Evolutionary conservation across 805 yeast species (phyloP), one percentile per base, ranked within the genome.

Genomic region (Yueomyces sp.): DNA sequence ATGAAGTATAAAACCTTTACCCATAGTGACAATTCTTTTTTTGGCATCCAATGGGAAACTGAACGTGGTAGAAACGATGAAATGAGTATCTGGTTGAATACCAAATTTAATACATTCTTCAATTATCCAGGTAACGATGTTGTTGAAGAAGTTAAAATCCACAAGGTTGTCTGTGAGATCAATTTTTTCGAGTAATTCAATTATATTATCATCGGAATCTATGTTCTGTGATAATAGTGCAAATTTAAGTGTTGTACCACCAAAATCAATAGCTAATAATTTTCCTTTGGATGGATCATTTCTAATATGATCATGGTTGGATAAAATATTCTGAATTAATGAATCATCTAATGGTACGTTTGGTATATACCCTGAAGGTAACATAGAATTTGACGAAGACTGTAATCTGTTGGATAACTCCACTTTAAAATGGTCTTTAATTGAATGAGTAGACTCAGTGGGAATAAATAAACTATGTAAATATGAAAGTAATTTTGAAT

Each of bases 1-100:
- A 3, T 67, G 50, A 43, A 79, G 53, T 8, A 54, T 52, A 63
- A 71, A 80, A 1, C 85, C 85, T 59, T 81, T 81, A n/a, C 80
- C 76, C 60, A 77, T 75, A 37, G 68, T 66, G 19, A 65, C 59
- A 37, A 81, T 68, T 38, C 61, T 47, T 39, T 50, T 49, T 12
- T 46, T 40, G 3, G 45, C 28, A 42, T 44, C 62, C 53, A 69
- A 56, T 51, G 51, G 62, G 47, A 57, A 58, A 40, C 60, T 55
- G 42, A 56, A 57, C 3, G 63, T 63, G 4, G 61, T 56, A n/a
- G 61, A 64, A 26, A 64, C 60, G 41, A 56, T 50, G 45, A 59
- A 54, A 37, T 40, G 28, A 33, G 39, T 26, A 41, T 12, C 9
- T 30, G 28, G 7, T 12, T 12, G 19, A 4, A 38, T 38, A 28